Percentiles rank a stretch among this genome's conserved stretches.
Evolutionary conservation across 106 monocot genomes (phyloP).

Genomic region (Apostasia shenzhenica): DNA sequence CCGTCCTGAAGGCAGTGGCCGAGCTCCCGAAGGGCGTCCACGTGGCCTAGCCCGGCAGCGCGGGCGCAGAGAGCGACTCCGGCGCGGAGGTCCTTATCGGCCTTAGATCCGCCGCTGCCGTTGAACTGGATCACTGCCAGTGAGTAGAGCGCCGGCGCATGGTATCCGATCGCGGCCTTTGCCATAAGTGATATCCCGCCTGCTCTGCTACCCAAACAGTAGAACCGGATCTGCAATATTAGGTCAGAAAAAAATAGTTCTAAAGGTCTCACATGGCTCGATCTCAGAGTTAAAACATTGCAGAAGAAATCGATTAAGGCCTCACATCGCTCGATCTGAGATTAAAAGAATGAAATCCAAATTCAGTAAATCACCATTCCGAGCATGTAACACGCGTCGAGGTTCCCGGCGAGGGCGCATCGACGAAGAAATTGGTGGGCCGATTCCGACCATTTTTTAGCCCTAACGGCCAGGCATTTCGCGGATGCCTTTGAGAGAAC

Average conservation of each 20-base stretch:
- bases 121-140: conserved; percentile 68
- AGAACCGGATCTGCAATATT: conserved; percentile 47
- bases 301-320: not conserved
- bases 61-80: conserved; percentile 64
- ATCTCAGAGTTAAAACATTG: too few relatives aligned
- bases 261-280: not conserved
- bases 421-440: conserved; percentile 32
- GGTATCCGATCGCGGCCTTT: conserved; percentile 50
- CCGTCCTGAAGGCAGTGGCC: conserved; percentile 90
- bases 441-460: conserved; percentile 37
- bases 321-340: too few relatives aligned
- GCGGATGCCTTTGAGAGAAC: conserved; percentile 31
- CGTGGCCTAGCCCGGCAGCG: conserved; percentile 55
- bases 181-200: conserved; percentile 45
- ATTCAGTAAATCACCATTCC: not conserved
- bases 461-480: conserved; percentile 17
- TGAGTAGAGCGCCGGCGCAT: conserved; percentile 57
- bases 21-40: conserved; percentile 78
- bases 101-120: conserved; percentile 62
- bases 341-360: too few relatives aligned
- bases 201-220: conserved; percentile 38
- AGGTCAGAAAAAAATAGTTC: not conserved
- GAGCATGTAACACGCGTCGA: conserved; percentile 34
- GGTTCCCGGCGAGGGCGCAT: conserved; percentile 38
- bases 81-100: conserved; percentile 54